Evolutionary conservation across 768 basidiomycete species (phyloP).

Genomic region (Melanogaster broomeanus): DNA sequence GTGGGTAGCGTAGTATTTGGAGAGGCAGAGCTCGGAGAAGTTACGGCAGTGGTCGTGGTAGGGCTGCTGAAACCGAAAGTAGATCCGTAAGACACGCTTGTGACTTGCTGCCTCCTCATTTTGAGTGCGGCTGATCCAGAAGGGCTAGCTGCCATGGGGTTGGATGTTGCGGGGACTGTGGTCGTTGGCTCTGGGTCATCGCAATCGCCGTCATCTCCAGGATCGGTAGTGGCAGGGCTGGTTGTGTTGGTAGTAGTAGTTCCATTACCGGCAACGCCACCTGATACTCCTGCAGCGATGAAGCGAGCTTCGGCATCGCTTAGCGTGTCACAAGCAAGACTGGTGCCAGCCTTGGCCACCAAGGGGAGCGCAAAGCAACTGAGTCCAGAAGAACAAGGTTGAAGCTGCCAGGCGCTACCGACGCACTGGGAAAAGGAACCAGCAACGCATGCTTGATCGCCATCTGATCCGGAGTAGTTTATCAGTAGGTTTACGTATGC

Average conservation of each 20-base stretch:
- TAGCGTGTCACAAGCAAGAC: conserved; percentile 49
- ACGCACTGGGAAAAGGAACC: conserved; percentile 43
- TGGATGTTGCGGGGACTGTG: background rate
- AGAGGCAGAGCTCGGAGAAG: background rate
- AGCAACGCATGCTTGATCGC: conserved; percentile 38
- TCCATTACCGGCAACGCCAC: conserved; percentile 41
- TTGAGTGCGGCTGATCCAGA: background rate
- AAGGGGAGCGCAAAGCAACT: conserved; percentile 44
- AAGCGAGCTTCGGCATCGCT: conserved; percentile 46
- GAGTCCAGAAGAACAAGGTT: conserved; percentile 33
- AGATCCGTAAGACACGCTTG: background rate
- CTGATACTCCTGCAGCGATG: conserved; percentile 41
- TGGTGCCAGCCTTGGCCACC: conserved; percentile 42
- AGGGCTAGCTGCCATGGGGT: background rate
- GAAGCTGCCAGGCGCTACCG: conserved; percentile 33
- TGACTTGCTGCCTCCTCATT: conserved; percentile 5
- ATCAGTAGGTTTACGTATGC: background rate
- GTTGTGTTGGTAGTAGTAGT: conserved; percentile 3
- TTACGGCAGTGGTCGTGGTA: background rate
- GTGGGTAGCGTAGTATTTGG: background rate
- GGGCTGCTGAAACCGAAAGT: conserved; percentile 11
- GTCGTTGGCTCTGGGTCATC: background rate
- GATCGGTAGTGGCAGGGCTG: background rate
- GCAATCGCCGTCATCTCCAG: background rate
- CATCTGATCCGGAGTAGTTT: conserved; percentile 17